These are phyloP conservation scores for Isatis tinctoria DNA, from an alignment of 345 rosid species.

Conservation along the genomic window DNA sequence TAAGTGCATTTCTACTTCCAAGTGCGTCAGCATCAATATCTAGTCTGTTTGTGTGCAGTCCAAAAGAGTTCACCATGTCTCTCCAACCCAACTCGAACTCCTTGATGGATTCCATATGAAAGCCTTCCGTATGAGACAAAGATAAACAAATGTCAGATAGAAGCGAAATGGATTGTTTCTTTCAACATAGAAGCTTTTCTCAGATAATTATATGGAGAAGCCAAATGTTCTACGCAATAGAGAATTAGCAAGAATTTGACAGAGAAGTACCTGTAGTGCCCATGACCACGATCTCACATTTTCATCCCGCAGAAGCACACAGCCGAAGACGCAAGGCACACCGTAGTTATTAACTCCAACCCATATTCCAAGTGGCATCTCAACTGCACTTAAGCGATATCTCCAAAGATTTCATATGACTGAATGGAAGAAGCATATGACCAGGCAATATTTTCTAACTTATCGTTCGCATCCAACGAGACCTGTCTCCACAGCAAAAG, in stretches of 20 bases:
- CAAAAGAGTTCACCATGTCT: slow-evolving; percentile 79
- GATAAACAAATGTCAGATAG: slow-evolving; percentile 9
- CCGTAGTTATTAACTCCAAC: slow-evolving; percentile 92
- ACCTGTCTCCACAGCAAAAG: slow-evolving; percentile 38
- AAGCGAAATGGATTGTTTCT: neutral
- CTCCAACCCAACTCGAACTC: slow-evolving; percentile 93
- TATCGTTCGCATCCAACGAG: slow-evolving; percentile 58
- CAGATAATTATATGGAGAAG: neutral
- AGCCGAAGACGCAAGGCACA: slow-evolving; percentile 97
- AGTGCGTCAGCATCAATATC: slow-evolving; percentile 43
- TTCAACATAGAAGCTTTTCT: no score
- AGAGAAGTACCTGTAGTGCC: slow-evolving; percentile 83
- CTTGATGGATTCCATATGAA: slow-evolving; percentile 77
- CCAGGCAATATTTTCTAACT: slow-evolving; percentile 89
- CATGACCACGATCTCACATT: slow-evolving; percentile 75
- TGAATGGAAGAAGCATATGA: slow-evolving; percentile 86
- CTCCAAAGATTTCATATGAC: slow-evolving; percentile 84
- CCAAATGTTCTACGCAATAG: neutral
- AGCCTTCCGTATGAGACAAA: slow-evolving; percentile 48
- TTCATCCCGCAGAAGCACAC: slow-evolving; percentile 80
- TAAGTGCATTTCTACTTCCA: slow-evolving; percentile 38
- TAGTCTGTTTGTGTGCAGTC: slow-evolving; percentile 71
- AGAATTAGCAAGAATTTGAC: neutral
- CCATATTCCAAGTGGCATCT: slow-evolving; percentile 99
- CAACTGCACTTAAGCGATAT: slow-evolving; percentile 83